phyloP scores from a whole-genome alignment of 352 stramenopile species.

The Ophiocytium majus region DNA sequence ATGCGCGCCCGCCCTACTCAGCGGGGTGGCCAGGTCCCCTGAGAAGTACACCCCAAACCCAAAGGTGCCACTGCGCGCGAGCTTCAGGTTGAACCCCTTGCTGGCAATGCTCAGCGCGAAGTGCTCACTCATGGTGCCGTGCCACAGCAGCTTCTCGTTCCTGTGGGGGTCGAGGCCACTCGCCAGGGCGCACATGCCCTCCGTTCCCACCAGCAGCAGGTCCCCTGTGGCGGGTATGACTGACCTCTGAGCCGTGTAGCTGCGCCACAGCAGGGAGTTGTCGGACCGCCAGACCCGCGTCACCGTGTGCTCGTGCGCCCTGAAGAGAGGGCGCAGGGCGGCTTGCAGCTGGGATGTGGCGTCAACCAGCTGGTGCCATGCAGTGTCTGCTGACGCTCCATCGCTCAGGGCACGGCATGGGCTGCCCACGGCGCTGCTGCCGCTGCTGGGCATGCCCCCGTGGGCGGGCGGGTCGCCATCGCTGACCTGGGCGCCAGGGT shows the following conservation, averaged over 20 bases:
- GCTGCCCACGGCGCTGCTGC: too few relatives aligned
- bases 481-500: neutral
- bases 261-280: neutral
- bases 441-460: too few relatives aligned
- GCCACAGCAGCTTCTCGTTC: conserved; percentile 21
- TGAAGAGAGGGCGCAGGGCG: neutral
- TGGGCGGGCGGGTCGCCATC: neutral
- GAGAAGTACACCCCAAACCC: conserved; percentile 18
- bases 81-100: conserved; percentile 6
- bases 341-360: neutral
- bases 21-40: neutral
- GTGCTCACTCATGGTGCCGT: neutral
- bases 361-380: neutral
- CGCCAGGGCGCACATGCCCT: neutral
- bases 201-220: neutral
- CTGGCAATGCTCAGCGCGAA: neutral
- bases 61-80: conserved; percentile 14
- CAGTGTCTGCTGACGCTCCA: neutral
- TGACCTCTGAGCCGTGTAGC: neutral
- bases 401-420: neutral
- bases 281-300: neutral
- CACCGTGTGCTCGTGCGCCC: neutral
- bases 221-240: neutral
- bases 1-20: neutral
- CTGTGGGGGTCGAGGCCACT: neutral